Evolutionary conservation across 176 grass and related monocot species (phyloP), one percentile per base, ranked within the genome.

Genomic region (Luzula sylvatica): DNA sequence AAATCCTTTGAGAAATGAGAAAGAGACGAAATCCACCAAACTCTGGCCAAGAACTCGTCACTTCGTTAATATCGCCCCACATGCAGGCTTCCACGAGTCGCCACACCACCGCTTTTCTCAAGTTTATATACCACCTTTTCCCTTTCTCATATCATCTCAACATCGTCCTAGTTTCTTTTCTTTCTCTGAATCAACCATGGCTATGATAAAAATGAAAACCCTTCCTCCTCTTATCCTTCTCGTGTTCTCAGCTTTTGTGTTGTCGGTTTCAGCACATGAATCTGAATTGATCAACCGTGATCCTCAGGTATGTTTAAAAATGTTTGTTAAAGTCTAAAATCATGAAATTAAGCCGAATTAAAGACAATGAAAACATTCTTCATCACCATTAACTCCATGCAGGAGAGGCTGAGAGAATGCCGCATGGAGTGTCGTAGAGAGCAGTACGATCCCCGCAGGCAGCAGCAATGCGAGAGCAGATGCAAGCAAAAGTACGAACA

Each of bases 331-430:
- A 21, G 17, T 23, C 29, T 13, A 27, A 15, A n/a, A n/a, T n/a
- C n/a, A n/a, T n/a, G n/a, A n/a, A n/a, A n/a, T 55, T 55, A 26
- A 12, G 20, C 30, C 32, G 15, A 23, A 63, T 47, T 18, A 11
- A 16, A 9, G 12, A 30, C 25, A 26, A 26, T 12, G 12, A 19
- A 14, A 57, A 46, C 15, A 23, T 17, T 8, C 20, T 44, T 49
- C n/a, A 30, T 4, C 11, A 24, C 8, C 11, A 26, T 5, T 17
- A 11, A 18, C 11, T 46, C 39, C 45, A 19, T 15, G 27, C 40
- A 50, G 60, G 16, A 50, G 60, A 41, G 45, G 45, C 22, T 65
- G 21, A 65, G 60, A 16, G 12, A 65, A 32, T 65, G 60, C 40
- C n/a, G 20, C 5, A 46, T 29, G 23, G 60, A 50, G 22, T 65